Conservation (phyloP, 208 protist genomes). For the Leishmania gerbilli region DNA sequence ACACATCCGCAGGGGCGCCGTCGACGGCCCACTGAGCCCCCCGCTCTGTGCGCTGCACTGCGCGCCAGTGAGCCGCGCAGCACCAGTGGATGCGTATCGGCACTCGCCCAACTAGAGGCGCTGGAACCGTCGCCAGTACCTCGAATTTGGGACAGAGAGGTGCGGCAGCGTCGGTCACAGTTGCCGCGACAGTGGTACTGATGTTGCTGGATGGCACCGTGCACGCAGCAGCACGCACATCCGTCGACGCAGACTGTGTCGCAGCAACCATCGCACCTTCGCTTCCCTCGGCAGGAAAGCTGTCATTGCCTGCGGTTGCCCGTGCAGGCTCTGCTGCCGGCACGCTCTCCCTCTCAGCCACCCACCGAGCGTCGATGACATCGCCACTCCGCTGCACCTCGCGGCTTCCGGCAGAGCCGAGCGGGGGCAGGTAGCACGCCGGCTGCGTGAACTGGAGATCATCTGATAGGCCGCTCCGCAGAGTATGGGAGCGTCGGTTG, state of each 20-base stretch:
- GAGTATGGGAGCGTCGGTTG: not conserved
- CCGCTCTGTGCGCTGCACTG: slow-evolving; percentile 9
- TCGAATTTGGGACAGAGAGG: not conserved
- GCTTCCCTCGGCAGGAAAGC: not conserved
- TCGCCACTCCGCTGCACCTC: not conserved
- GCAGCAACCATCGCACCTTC: not conserved
- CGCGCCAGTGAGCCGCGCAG: slow-evolving; percentile 14
- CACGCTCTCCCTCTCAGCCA: not conserved
- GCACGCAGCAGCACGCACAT: not conserved
- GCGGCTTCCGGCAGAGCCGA: not conserved
- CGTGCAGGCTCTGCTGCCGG: not conserved
- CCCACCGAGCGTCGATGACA: not conserved
- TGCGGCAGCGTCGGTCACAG: not conserved
- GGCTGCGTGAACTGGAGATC: not conserved
- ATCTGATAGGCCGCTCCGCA: not conserved
- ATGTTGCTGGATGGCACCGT: not conserved
- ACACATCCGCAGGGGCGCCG: slow-evolving; percentile 9
- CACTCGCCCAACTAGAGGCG: not conserved
- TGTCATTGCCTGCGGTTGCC: no score
- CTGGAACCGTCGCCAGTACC: slow-evolving; percentile 1
- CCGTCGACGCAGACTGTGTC: not conserved
- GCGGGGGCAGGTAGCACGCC: not conserved
- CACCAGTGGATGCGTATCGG: slow-evolving; percentile 13
- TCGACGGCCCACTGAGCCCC: slow-evolving; percentile 13
- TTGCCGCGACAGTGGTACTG: not conserved